A percentile compares a stretch with the other conserved stretches of the same genome.
Conservation (phyloP, 164 flowering plant species). For the Cinnamomum chago region DNA sequence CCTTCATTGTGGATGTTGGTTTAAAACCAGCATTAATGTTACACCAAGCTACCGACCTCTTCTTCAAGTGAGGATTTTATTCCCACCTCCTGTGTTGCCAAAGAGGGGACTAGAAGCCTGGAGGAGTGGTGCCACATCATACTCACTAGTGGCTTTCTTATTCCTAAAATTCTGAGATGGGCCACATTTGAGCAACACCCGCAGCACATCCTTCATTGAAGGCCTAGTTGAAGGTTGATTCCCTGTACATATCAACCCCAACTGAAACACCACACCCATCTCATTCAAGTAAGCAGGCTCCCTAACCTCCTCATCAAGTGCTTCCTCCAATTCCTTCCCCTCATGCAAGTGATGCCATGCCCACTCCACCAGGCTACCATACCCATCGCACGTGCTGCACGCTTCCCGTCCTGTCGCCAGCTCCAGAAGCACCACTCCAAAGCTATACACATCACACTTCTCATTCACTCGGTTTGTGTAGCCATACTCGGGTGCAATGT, state of each 20-base stretch:
- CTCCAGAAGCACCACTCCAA: slow-evolving; percentile 77
- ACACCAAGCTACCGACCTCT: neutral
- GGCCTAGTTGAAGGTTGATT: slow-evolving; percentile 50
- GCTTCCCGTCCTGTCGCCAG: slow-evolving; percentile 59
- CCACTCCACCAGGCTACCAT: slow-evolving; percentile 53
- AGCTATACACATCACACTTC: slow-evolving; percentile 77
- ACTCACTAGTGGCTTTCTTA: slow-evolving; percentile 19
- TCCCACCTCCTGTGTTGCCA: neutral
- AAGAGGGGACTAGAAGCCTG: slow-evolving; percentile 11
- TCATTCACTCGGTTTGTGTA: slow-evolving; percentile 46
- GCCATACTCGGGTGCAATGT: slow-evolving; percentile 79
- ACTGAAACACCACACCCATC: slow-evolving; percentile 43
- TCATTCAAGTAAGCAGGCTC: slow-evolving; percentile 41
- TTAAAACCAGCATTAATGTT: too few species aligned
- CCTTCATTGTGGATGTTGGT: too few species aligned
- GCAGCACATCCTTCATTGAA: slow-evolving; percentile 56
- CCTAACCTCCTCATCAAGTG: slow-evolving; percentile 46
- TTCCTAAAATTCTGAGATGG: neutral
- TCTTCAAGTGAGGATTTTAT: neutral
- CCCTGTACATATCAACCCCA: slow-evolving; percentile 57
- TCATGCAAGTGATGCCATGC: slow-evolving; percentile 41
- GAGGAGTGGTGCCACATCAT: slow-evolving; percentile 42
- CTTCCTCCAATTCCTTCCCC: slow-evolving; percentile 27
- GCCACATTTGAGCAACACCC: slow-evolving; percentile 28
- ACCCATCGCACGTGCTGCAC: slow-evolving; percentile 40